phyloP scores from a whole-genome alignment of 768 basidiomycete species.

The Inosperma sp. region DNA sequence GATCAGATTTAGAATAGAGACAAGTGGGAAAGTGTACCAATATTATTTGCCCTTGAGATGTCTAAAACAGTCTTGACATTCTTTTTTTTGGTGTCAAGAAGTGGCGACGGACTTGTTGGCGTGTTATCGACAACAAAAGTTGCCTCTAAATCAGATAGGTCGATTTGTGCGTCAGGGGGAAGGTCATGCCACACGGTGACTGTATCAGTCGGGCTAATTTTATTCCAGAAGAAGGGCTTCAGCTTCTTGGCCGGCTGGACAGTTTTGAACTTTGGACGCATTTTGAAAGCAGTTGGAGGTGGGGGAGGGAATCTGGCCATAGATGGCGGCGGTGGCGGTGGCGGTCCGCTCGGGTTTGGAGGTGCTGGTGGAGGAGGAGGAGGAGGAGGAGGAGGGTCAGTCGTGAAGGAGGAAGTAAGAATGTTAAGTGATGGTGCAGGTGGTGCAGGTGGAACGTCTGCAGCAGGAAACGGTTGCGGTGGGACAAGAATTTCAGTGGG shows the following conservation, averaged over 20 bases:
- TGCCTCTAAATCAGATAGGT: conserved; percentile 67
- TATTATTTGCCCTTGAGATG: conserved; percentile 78
- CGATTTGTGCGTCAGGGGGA: conserved; percentile 38
- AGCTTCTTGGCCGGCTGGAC: conserved; percentile 52
- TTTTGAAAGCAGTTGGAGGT: conserved; percentile 36
- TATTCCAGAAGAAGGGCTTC: conserved; percentile 92
- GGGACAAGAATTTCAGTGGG: no score
- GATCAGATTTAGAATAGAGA: conserved; percentile 2
- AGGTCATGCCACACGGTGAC: conserved; percentile 70
- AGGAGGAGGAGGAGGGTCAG: conserved; percentile 22
- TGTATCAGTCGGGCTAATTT: conserved; percentile 44
- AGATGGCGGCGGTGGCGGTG: conserved; percentile 34
- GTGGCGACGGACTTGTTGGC: conserved; percentile 40
- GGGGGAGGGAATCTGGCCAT: conserved; percentile 37
- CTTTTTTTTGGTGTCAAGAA: conserved; percentile 47
- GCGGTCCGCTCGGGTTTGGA: conserved; percentile 22
- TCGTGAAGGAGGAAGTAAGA: conserved; percentile 23
- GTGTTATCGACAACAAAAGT: conserved; percentile 61
- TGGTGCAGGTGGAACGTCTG: conserved; percentile 21
- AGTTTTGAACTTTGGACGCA: conserved; percentile 29
- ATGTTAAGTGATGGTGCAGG: conserved; percentile 20
- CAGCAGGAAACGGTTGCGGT: conserved; percentile 33
- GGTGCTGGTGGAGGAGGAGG: conserved; percentile 29
- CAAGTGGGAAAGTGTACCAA: conserved; percentile 45
- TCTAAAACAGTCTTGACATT: conserved; percentile 69